phyloP scores from a whole-genome alignment of 257 asterid genomes.

The Perilla frutescens region DNA sequence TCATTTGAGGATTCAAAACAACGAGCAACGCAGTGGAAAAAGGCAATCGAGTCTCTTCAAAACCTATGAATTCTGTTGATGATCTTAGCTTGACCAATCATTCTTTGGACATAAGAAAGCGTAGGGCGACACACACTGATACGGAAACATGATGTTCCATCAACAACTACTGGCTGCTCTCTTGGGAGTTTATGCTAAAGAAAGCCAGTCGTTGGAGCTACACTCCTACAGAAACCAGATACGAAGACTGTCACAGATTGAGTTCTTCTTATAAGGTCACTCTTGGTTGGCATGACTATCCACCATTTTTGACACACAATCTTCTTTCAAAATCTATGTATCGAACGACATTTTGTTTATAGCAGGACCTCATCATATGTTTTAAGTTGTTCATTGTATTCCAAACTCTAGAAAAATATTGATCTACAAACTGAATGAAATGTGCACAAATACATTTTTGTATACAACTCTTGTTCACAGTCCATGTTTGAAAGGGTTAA shows the following conservation, averaged over 20 bases:
- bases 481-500: not conserved
- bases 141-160: slow-evolving; percentile 38
- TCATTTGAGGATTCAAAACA: slow-evolving; percentile 93
- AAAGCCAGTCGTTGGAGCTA: slow-evolving; percentile 16
- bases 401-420: not conserved
- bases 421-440: slow-evolving; percentile 20
- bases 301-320: slow-evolving; percentile 39
- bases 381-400: slow-evolving; percentile 7
- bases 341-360: slow-evolving; percentile 36
- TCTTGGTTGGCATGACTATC: not conserved
- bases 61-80: slow-evolving; percentile 53
- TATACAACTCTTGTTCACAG: slow-evolving; percentile 13
- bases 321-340: slow-evolving; percentile 23
- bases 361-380: slow-evolving; percentile 23
- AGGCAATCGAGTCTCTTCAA: slow-evolving; percentile 93
- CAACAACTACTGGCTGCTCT: slow-evolving; percentile 40
- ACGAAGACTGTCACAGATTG: not conserved
- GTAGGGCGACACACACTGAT: slow-evolving; percentile 23
- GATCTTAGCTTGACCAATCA: slow-evolving; percentile 35
- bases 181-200: slow-evolving; percentile 24
- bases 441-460: slow-evolving; percentile 15
- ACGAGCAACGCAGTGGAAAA: slow-evolving; percentile 92
- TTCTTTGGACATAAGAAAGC: slow-evolving; percentile 52
- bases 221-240: slow-evolving; percentile 14
- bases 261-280: not conserved